Percentiles rank a stretch among this genome's conserved stretches.
Evolutionary conservation across 2,329 filamentous ascomycete genomes (phyloP).

Genomic region (Talaromyces sp.): DNA sequence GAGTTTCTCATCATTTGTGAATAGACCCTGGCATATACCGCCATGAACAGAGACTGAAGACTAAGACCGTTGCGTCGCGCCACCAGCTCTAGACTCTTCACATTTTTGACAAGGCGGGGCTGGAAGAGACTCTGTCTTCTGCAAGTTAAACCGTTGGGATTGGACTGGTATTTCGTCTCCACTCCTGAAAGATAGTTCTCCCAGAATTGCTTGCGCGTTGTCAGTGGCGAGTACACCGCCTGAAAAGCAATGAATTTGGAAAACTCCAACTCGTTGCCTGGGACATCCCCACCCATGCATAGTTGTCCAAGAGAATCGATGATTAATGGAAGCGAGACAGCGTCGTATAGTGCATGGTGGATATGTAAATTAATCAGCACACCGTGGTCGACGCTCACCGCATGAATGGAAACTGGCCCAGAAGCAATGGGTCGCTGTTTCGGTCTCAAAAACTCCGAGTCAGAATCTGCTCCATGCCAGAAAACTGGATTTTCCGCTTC

Average conservation of each 20-base stretch:
- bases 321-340: constrained; percentile 65
- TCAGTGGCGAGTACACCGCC: constrained; percentile 17
- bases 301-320: constrained; percentile 47
- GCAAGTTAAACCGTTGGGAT: neutral
- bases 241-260: constrained; percentile 38
- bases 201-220: constrained; percentile 41
- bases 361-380: constrained; percentile 52
- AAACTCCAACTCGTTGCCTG: constrained; percentile 26
- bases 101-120: constrained; percentile 42
- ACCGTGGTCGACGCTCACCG: constrained; percentile 21
- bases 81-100: constrained; percentile 35
- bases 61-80: constrained; percentile 55
- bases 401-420: constrained; percentile 30
- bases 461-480: constrained; percentile 16
- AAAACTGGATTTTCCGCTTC: constrained; percentile 28
- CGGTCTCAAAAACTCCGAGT: constrained; percentile 12
- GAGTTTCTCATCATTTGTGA: constrained; percentile 16
- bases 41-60: constrained; percentile 70
- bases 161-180: neutral
- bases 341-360: constrained; percentile 87
- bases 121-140: constrained; percentile 32
- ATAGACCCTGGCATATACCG: constrained; percentile 57
- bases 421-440: constrained; percentile 14
- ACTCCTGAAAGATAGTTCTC: constrained; percentile 28
- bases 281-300: constrained; percentile 27